phyloP scores from a whole-genome alignment of 768 basidiomycete species.

The Suillus variegatus region DNA sequence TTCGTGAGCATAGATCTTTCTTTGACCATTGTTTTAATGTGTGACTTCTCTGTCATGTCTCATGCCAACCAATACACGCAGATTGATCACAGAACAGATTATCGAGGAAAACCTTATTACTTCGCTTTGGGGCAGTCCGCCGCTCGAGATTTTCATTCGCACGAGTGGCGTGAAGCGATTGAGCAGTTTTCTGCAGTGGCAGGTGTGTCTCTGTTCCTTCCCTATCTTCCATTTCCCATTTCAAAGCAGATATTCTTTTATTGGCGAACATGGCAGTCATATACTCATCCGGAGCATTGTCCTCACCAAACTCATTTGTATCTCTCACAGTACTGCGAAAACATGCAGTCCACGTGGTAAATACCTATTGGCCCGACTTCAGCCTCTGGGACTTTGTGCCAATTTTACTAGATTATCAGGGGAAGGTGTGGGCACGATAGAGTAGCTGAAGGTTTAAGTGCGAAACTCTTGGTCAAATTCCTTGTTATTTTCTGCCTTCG shows the following conservation, averaged over 20 bases:
- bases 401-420: conserved; percentile 87
- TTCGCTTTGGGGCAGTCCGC: conserved; percentile 63
- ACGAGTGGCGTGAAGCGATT: conserved; percentile 89
- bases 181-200: conserved; percentile 94
- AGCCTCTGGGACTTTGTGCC: conserved; percentile 85
- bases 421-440: conserved; percentile 45
- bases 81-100: conserved; percentile 1
- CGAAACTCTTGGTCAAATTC: conserved; percentile 28
- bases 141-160: conserved; percentile 86
- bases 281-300: not conserved
- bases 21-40: not conserved
- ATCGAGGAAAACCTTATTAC: conserved; percentile 64
- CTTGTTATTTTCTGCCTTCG: not conserved
- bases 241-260: conserved; percentile 38
- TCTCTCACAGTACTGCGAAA: conserved; percentile 62
- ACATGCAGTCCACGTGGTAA: conserved; percentile 87
- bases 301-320: not conserved
- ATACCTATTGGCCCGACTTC: conserved; percentile 92
- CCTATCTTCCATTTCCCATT: conserved; percentile 29
- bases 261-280: not conserved
- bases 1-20: conserved; percentile 17
- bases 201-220: conserved; percentile 54
- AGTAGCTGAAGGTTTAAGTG: conserved; percentile 35
- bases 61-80: not conserved
- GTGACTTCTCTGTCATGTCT: not conserved